These are phyloP conservation scores for Phytophthora hibernalis DNA, from an alignment of 352 stramenopile genomes.

Conservation along the genomic window DNA sequence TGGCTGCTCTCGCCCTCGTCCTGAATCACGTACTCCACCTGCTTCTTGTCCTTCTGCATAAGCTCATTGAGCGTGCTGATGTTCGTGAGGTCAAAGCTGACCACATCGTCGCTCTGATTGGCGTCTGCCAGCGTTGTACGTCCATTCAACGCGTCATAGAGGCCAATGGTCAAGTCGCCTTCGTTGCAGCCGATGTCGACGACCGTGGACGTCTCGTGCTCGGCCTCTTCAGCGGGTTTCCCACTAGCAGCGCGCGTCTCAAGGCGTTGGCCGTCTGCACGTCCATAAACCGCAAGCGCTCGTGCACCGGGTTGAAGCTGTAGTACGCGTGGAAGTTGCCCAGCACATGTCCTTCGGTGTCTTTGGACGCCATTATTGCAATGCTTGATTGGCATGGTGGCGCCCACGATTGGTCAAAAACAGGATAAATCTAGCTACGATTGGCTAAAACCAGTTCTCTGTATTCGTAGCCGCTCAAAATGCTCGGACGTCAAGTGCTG, in stretches of 20 bases:
- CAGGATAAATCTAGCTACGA: neutral
- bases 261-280: conserved; percentile 47
- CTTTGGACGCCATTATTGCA: conserved; percentile 33
- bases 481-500: conserved; percentile 32
- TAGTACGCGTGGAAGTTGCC: conserved; percentile 90
- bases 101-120: conserved; percentile 39
- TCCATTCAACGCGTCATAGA: conserved; percentile 72
- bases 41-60: conserved; percentile 70
- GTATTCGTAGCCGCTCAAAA: conserved; percentile 12
- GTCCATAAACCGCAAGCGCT: conserved; percentile 82
- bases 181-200: conserved; percentile 89
- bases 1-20: conserved; percentile 66
- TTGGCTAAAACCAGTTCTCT: conserved; percentile 17
- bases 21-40: conserved; percentile 63
- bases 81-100: conserved; percentile 60
- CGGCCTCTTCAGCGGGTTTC: conserved; percentile 4
- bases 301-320: conserved; percentile 81
- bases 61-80: conserved; percentile 75
- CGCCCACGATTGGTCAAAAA: conserved; percentile 25
- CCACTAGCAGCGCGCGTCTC: conserved; percentile 47
- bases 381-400: conserved; percentile 19
- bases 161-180: conserved; percentile 77
- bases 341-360: conserved; percentile 73
- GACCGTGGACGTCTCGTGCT: conserved; percentile 43
- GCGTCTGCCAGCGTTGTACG: conserved; percentile 10